Base-by-base conservation (phyloP, 306 rosid genomes). In the Quercus glauca region DNA sequence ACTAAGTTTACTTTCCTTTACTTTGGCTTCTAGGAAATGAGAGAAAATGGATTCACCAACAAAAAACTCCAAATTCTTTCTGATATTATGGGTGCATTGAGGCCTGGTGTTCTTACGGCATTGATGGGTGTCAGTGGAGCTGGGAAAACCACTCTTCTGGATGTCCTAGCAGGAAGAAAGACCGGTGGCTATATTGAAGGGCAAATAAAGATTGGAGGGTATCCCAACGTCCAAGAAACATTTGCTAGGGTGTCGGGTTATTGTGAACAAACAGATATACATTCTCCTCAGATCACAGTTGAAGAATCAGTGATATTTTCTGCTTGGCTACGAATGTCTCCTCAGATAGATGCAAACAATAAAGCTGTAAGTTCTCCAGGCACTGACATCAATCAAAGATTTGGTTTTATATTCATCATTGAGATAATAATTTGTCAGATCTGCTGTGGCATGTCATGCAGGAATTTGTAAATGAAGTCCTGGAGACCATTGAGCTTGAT, bases 401-500 rank as follows among this genome's bases (percentile, higher is more conserved):
- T 29, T 25, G 45, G 31, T 17, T 64, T 64, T 31, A 64, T 64
- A 15, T 5, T 13, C n/a, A 31, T 60, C 25, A 21, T 29, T 64
- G 11, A 41, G 7, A 41, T 41, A 31, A 31, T 41, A 41, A 5
- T 41, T 6, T 6, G 45, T 41, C 0, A 41, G 2, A 41, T 1
- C 11, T 41, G 45, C 45, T 41, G 45, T 6, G 45, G 7, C 45
- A 41, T 41, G 45, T 41, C 45, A 41, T 41, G 45, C 82, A 89
- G 93, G 88, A 80, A 69, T 87, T 87, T 80, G 91, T 89, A 19
- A 80, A 82, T 52, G 84, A 87, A 76, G 93, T 89, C 19, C 86
- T 89, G 79, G 88, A 83, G 55, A 87, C 89, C n/a, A 85, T 87
- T 56, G 93, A 87, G 71, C 88, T 89, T 1, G 84, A 83, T 55